Percentiles rank a stretch among this genome's conserved stretches.
Conservation (phyloP, 2,329 filamentous ascomycete genomes). For the Fusarium stilboides region DNA sequence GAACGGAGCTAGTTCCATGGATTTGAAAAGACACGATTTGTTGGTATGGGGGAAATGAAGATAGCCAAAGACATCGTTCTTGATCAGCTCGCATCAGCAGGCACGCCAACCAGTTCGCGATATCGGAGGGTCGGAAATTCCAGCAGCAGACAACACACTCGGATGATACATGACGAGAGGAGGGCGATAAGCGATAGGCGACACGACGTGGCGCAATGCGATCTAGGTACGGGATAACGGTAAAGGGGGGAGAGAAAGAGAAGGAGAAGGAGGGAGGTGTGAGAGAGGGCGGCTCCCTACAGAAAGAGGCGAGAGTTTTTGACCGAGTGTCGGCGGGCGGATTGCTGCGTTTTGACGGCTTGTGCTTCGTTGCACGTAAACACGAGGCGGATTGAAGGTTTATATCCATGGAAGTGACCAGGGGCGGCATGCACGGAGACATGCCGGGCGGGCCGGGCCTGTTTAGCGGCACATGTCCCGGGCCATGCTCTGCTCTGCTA, state of each 20-base stretch:
- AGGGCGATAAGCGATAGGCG: constrained; percentile 1
- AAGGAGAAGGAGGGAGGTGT: neutral
- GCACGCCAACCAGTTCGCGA: constrained; percentile 10
- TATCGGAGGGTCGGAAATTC: constrained; percentile 9
- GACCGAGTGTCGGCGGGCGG: constrained; percentile 39
- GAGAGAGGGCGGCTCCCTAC: constrained; percentile 29
- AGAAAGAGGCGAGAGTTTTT: constrained; percentile 38
- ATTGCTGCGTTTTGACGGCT: constrained; percentile 36
- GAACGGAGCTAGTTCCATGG: constrained; percentile 7
- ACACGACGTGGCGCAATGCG: constrained; percentile 2
- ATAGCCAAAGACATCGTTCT: constrained; percentile 37
- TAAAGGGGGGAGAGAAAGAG: constrained; percentile 4
- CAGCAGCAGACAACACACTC: neutral
- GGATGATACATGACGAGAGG: neutral
- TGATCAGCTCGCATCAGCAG: constrained; percentile 14
- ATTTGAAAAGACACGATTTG: constrained; percentile 7
- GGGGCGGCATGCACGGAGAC: constrained; percentile 20
- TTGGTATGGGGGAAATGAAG: neutral
- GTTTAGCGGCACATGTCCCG: constrained; percentile 22
- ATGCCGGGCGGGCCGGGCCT: constrained; percentile 42
- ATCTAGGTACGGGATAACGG: constrained; percentile 11
- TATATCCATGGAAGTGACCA: constrained; percentile 31
- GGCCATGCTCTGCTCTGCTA: constrained; percentile 8
- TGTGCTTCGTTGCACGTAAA: constrained; percentile 20
- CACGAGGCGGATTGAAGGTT: constrained; percentile 36